Conservation (phyloP, 768 basidiomycete species). For the Pleurotus tuoliensis region DNA sequence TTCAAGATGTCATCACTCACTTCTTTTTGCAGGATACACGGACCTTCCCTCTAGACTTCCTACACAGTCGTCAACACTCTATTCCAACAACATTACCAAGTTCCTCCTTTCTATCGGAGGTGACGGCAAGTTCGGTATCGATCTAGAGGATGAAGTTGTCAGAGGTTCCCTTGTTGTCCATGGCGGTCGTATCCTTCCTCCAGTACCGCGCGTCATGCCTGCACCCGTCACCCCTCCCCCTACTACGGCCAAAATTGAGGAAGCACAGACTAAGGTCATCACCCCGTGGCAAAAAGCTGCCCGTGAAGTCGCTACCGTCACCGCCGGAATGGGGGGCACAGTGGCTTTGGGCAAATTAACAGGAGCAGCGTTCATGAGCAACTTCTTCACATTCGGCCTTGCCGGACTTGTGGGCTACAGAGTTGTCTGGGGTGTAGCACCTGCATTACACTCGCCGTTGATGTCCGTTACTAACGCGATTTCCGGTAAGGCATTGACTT, state of each 20-base stretch:
- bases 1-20: background rate
- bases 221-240: slow-evolving; percentile 53
- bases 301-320: slow-evolving; percentile 69
- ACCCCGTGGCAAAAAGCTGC: slow-evolving; percentile 85
- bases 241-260: slow-evolving; percentile 40
- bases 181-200: slow-evolving; percentile 59
- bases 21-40: slow-evolving; percentile 55
- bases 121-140: slow-evolving; percentile 57
- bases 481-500: slow-evolving; percentile 51
- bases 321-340: slow-evolving; percentile 70
- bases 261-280: slow-evolving; percentile 51
- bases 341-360: slow-evolving; percentile 78
- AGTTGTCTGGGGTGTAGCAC: slow-evolving; percentile 87
- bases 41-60: slow-evolving; percentile 86
- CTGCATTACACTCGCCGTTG: slow-evolving; percentile 83
- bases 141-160: slow-evolving; percentile 81
- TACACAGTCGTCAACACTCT: slow-evolving; percentile 84
- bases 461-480: slow-evolving; percentile 93
- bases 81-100: slow-evolving; percentile 90
- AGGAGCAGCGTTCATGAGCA: slow-evolving; percentile 81
- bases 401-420: slow-evolving; percentile 83
- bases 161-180: slow-evolving; percentile 77
- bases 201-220: slow-evolving; percentile 65
- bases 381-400: slow-evolving; percentile 85
- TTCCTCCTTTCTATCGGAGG: slow-evolving; percentile 79